These are phyloP conservation scores for Colletotrichum camelliae DNA, from an alignment of 2,329 filamentous ascomycete species.

Conservation along the genomic window DNA sequence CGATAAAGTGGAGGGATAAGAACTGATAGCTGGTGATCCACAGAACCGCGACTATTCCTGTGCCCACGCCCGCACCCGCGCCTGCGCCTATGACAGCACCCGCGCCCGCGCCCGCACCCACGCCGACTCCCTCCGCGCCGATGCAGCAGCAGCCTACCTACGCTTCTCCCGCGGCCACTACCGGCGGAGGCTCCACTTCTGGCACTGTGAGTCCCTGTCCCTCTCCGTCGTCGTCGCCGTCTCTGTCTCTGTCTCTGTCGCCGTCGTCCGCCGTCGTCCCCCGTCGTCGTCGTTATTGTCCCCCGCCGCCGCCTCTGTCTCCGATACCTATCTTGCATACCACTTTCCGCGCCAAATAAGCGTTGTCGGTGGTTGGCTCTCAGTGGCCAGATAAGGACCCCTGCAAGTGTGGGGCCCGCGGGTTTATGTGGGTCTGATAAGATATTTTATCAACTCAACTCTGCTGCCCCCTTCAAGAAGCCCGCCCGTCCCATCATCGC, in stretches of 20 bases:
- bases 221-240: neutral
- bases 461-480: neutral
- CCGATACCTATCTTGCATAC: neutral
- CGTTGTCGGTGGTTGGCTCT: neutral
- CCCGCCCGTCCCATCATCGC: neutral
- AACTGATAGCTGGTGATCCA: conserved; percentile 7
- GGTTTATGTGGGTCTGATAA: neutral
- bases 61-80: conserved; percentile 8
- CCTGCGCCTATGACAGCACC: neutral
- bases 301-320: neutral
- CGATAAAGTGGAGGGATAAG: neutral
- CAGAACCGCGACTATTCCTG: conserved; percentile 15
- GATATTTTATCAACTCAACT: neutral
- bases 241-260: neutral
- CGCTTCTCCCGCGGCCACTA: conserved; percentile 1
- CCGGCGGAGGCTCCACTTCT: conserved; percentile 5
- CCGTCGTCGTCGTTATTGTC: neutral
- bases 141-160: conserved; percentile 1
- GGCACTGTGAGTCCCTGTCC: conserved; percentile 6
- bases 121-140: neutral
- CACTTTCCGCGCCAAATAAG: neutral
- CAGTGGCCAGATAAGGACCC: neutral
- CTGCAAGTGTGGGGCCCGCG: neutral
- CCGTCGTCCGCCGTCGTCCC: neutral
- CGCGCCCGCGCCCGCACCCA: neutral